Conservation (phyloP, 345 rosid species). For the Cardiospermum halicacabum region DNA sequence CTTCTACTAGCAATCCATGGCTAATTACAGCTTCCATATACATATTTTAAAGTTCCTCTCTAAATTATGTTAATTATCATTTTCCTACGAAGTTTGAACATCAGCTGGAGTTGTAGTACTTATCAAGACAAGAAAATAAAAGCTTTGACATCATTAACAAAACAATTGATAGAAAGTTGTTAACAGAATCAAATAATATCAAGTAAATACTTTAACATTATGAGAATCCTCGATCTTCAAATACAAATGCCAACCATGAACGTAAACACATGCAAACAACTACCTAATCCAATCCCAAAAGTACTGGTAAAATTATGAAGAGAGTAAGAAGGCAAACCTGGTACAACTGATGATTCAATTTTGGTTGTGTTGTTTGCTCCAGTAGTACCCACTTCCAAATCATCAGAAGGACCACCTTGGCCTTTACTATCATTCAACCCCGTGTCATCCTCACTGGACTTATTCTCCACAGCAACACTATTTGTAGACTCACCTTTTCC, state of each 20-base stretch:
- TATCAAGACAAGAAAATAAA: too few species aligned
- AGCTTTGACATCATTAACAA: not conserved
- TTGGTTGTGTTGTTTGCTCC: slow-evolving; percentile 15
- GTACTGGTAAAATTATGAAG: not conserved
- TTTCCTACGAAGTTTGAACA: too few species aligned
- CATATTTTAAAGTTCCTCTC: too few species aligned
- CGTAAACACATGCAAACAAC: not conserved
- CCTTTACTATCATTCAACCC: slow-evolving; percentile 22
- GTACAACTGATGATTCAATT: slow-evolving; percentile 32
- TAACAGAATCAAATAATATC: not conserved
- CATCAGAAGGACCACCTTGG: slow-evolving; percentile 19
- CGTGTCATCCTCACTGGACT: slow-evolving; percentile 14
- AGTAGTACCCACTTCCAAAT: slow-evolving; percentile 20
- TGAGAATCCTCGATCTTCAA: slow-evolving; percentile 1
- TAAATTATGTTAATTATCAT: too few species aligned
- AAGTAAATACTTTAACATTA: not conserved
- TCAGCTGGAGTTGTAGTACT: too few species aligned
- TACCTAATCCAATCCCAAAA: not conserved
- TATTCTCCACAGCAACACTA: slow-evolving; percentile 12
- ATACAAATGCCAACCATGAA: not conserved
- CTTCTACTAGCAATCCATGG: too few species aligned
- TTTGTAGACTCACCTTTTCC: slow-evolving; percentile 19
- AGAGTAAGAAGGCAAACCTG: slow-evolving; percentile 38
- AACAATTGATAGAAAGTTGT: not conserved
- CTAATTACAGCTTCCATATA: too few species aligned